phyloP scores from a whole-genome alignment of 345 rosid species.

The Noccaea bulbosa region DNA sequence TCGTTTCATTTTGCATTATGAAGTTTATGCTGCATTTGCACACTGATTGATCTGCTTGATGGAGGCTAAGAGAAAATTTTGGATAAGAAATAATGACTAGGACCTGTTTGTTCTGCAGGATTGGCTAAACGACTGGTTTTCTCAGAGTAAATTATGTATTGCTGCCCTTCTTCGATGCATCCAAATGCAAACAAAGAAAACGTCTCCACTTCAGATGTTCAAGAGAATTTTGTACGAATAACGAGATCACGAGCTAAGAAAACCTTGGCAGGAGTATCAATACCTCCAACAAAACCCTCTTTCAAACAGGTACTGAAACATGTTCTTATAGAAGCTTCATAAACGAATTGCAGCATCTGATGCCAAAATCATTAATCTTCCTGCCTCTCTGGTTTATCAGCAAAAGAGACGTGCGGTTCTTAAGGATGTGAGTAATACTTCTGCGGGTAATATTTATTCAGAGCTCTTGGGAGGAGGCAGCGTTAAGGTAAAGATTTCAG shows the following conservation, averaged over 20 bases:
- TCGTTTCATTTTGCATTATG: slow-evolving; percentile 6
- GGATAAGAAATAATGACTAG: background rate
- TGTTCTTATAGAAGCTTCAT: slow-evolving; percentile 40
- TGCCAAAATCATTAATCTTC: slow-evolving; percentile 47
- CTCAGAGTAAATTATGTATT: slow-evolving; percentile 30
- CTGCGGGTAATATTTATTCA: slow-evolving; percentile 38
- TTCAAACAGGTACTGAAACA: slow-evolving; percentile 69
- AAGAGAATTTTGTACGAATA: slow-evolving; percentile 49
- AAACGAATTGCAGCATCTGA: slow-evolving; percentile 61
- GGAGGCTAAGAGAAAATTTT: background rate
- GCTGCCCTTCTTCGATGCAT: slow-evolving; percentile 48
- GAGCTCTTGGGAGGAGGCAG: slow-evolving; percentile 49
- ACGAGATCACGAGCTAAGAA: slow-evolving; percentile 76
- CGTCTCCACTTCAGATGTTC: slow-evolving; percentile 44
- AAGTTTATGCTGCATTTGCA: slow-evolving; percentile 22
- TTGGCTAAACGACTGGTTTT: slow-evolving; percentile 22
- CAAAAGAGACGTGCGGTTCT: slow-evolving; percentile 83
- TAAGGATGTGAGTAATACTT: slow-evolving; percentile 69
- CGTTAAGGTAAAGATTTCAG: slow-evolving; percentile 52
- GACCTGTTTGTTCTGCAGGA: slow-evolving; percentile 32
- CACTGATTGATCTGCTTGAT: background rate
- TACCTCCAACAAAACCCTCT: slow-evolving; percentile 61
- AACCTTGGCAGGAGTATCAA: slow-evolving; percentile 58
- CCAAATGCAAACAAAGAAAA: slow-evolving; percentile 72
- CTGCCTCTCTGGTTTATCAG: slow-evolving; percentile 46